These are phyloP conservation scores for Suillus cothurnatus DNA, from an alignment of 768 basidiomycete species.

Conservation along the genomic window DNA sequence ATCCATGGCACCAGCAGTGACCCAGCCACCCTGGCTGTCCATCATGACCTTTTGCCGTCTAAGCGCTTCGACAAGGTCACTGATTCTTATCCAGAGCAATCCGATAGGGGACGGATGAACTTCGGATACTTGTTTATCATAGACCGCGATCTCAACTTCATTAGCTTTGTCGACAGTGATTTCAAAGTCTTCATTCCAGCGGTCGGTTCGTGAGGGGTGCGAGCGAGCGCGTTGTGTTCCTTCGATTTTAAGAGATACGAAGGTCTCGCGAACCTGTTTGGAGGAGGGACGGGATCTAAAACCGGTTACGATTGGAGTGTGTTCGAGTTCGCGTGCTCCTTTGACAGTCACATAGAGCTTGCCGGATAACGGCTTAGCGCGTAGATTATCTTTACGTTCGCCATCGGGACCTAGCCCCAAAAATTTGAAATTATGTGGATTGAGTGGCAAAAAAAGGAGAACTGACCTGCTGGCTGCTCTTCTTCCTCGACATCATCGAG, in stretches of 20 bases:
- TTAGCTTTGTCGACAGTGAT: constrained; percentile 97
- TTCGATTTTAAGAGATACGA: constrained; percentile 94
- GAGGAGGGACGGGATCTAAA: constrained; percentile 74
- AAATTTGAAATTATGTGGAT: constrained; percentile 1
- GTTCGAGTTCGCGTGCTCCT: constrained; percentile 92
- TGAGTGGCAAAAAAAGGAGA: constrained; percentile 6
- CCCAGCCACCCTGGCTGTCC: constrained; percentile 93
- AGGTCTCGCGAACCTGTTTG: constrained; percentile 79
- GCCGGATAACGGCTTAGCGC: constrained; percentile 92
- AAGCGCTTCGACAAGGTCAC: constrained; percentile 91
- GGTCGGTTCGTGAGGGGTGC: constrained; percentile 90
- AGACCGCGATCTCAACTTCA: constrained; percentile 95
- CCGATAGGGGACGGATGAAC: constrained; percentile 87
- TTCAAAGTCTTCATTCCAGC: constrained; percentile 98
- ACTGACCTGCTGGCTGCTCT: constrained; percentile 65
- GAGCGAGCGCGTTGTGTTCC: constrained; percentile 91
- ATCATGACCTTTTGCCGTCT: constrained; percentile 88
- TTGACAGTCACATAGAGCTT: constrained; percentile 88
- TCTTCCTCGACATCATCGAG: constrained; percentile 86
- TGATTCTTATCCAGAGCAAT: constrained; percentile 91
- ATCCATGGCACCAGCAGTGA: constrained; percentile 90
- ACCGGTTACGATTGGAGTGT: constrained; percentile 72
- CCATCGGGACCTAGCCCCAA: constrained; percentile 62
- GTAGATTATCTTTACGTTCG: constrained; percentile 89
- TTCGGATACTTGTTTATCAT: constrained; percentile 88